A percentile compares a stretch with the other conserved stretches of the same genome.
These are phyloP conservation scores for Garcia nutans DNA, from an alignment of 345 rosid species.

Conservation along the genomic window DNA sequence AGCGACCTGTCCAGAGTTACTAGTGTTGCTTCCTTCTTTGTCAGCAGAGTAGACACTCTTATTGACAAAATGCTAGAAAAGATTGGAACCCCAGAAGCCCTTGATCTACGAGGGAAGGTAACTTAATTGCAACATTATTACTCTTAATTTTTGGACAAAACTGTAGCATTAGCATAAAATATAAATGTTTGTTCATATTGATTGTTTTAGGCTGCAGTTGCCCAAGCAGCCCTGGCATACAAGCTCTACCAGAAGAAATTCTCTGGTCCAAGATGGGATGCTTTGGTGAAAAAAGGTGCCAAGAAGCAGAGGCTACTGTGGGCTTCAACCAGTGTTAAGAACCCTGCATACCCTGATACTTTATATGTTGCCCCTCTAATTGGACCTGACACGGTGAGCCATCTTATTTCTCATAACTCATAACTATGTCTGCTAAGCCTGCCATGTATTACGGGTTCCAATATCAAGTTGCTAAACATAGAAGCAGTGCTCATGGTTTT, in stretches of 20 bases:
- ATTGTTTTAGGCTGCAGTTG: slow-evolving; percentile 77
- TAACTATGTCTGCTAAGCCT: not conserved
- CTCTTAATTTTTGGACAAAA: slow-evolving; percentile 1
- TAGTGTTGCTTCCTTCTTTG: slow-evolving; percentile 97
- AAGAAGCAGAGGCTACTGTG: slow-evolving; percentile 94
- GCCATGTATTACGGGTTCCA: not conserved
- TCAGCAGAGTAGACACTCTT: slow-evolving; percentile 94
- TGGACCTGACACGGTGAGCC: slow-evolving; percentile 88
- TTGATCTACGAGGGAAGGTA: slow-evolving; percentile 97
- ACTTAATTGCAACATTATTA: not conserved
- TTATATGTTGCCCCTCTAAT: slow-evolving; percentile 88
- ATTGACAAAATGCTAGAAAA: slow-evolving; percentile 94
- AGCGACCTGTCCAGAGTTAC: slow-evolving; percentile 91
- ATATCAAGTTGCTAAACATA: not conserved
- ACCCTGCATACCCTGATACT: slow-evolving; percentile 91
- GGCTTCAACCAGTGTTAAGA: slow-evolving; percentile 98
- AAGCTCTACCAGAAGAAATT: slow-evolving; percentile 95
- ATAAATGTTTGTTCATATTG: slow-evolving; percentile 13
- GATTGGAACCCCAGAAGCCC: slow-evolving; percentile 91
- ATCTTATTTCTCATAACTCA: not conserved
- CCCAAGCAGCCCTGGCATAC: slow-evolving; percentile 95
- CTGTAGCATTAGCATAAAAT: not conserved
- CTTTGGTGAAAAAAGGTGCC: slow-evolving; percentile 90
- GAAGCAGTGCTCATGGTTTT: too few relatives aligned
- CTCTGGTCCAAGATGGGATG: slow-evolving; percentile 98